These are phyloP conservation scores for Plectosphaerella sp. DNA, from an alignment of 2,329 filamentous ascomycete species.

Conservation along the genomic window DNA sequence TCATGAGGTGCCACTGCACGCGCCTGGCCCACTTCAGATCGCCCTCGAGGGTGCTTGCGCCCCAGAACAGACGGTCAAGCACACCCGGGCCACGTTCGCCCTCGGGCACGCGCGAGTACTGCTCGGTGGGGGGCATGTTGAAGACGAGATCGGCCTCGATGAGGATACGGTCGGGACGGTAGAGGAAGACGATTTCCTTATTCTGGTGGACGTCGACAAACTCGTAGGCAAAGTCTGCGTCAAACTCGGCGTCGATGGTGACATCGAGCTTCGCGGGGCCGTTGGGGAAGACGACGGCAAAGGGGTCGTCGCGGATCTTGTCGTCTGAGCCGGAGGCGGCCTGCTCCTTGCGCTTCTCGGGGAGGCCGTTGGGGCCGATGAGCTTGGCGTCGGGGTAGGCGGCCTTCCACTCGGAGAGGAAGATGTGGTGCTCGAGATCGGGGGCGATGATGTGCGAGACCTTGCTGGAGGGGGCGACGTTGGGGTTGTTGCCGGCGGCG, in stretches of 20 bases:
- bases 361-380: constrained; percentile 77
- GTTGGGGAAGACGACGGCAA: constrained; percentile 64
- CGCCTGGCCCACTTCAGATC: constrained; percentile 72
- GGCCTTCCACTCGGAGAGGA: constrained; percentile 77
- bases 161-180: constrained; percentile 72
- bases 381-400: constrained; percentile 76
- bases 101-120: constrained; percentile 62
- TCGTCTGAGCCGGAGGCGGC: constrained; percentile 42
- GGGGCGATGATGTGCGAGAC: constrained; percentile 83
- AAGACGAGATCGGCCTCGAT: constrained; percentile 91
- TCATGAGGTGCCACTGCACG: constrained; percentile 74
- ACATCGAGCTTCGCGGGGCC: constrained; percentile 43
- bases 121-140: constrained; percentile 83
- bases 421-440: constrained; percentile 94
- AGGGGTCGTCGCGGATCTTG: constrained; percentile 42
- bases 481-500: constrained; percentile 73
- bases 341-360: constrained; percentile 70
- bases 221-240: constrained; percentile 80
- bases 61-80: constrained; percentile 26
- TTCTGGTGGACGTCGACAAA: constrained; percentile 77
- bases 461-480: constrained; percentile 66
- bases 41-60: constrained; percentile 56
- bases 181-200: constrained; percentile 83
- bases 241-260: constrained; percentile 71
- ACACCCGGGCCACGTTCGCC: constrained; percentile 28